Evolutionary conservation across 768 basidiomycete species (phyloP), one percentile per base, ranked within the genome.

Genomic region (Strobilomyces confusus): DNA sequence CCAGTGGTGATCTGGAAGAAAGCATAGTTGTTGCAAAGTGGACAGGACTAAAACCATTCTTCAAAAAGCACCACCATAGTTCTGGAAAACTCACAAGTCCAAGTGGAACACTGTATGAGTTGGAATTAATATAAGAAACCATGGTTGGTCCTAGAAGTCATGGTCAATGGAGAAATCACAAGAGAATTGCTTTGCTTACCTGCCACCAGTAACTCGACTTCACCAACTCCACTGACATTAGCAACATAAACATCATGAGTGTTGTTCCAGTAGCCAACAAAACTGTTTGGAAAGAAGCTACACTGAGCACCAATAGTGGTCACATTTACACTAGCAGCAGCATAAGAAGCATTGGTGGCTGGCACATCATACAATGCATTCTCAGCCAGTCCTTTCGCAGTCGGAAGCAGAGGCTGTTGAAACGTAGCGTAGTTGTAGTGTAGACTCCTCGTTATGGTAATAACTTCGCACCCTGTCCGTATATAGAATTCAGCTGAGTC

Each of bases 161-260:
- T 19, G 9, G 1, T 26, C 6, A 48, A 13, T 9, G 2, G 14
- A 20, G 14, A 8, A 6, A n/a, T n/a, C 19, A 49, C 19, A 2
- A 7, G 11, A 14, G 7, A 23, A 2, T 1, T 19, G n/a, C 8
- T 22, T 11, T n/a, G n/a, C n/a, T n/a, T 50, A 57, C 48, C 48
- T 57, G 11, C 0, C 4, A 26, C 25, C 4, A 1, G 2, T 0
- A 48, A 32, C 22, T 8, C 13, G 22, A 51, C 33, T 4, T 47
- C 26, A 19, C 57, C 57, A 29, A 58, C 32, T 2, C 57, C 57
- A 48, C 13, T 46, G n/a, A 55, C 29, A 23, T 48, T 19, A 15
- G 45, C 58, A 20, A 14, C 19, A n/a, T 38, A 59, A 5, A 2
- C 0, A 3, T 8, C 0, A 1, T 1, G 9, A 4, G 5, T 4